Base-by-base conservation (phyloP, 2,329 filamentous ascomycete species). In the Madurella mycetomatis region DNA sequence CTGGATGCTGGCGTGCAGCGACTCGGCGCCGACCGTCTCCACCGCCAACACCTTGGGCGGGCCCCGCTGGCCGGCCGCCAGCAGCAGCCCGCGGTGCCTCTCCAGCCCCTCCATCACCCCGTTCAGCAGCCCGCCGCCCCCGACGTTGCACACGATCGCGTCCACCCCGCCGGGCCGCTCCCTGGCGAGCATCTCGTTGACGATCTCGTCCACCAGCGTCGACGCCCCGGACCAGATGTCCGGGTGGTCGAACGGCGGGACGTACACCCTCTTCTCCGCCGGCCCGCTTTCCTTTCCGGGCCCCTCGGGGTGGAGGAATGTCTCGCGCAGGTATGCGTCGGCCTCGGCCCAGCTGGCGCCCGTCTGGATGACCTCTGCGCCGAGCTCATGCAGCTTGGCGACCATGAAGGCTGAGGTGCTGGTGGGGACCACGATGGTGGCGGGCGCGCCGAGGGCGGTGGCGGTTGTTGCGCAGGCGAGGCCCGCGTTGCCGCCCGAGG, bases 401-500 rank as follows among this genome's bases (percentile, higher is more conserved):
- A 90, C 75, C 84, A 92, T 89, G 63, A 84, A 71, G 0, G 77
- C 72, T 51, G 83, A 83, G 0, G 87, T 90, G 8, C 76, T 76
- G 2, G 75, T 67, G 0, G 89, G 88, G 1, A 91, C 84, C 9
- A 89, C 85, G 56, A 94, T 85, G 1, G 88, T 90, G 61, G 82
- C 83, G 0, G 79, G 80, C 18, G 81, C 77, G 9, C 76, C 75
- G 5, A 92, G 76, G 1, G 79, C 76, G 40, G 73, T 73, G 11
- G 88, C 85, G 0, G 88, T 86, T 47, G 83, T 83, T n/a, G 88
- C 87, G 60, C 86, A 88, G 1, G 88, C 89, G 1, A 94, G 80
- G 1, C 89, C 89, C 0, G 89, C 89, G 63, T 94, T 94, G 51
- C 89, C 89, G 60, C 87, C 88, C 0, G 82, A 87, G 4, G 85